Evolutionary conservation across 257 asterid genomes (phyloP), one percentile per base, ranked within the genome.

Genomic region (Capsicum pubescens): DNA sequence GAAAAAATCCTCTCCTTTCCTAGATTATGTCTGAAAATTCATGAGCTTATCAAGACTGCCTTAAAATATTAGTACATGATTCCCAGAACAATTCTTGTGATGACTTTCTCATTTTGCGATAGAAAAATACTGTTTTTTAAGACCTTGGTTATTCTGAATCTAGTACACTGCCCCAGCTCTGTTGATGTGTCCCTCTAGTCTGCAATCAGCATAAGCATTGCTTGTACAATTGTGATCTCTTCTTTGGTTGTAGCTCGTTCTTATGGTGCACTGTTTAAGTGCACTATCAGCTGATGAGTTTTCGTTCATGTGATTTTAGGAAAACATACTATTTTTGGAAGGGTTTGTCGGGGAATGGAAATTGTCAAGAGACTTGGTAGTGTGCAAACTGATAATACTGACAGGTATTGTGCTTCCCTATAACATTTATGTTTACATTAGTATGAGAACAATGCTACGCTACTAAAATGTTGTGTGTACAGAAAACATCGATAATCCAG

Each of bases 301-400:
- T 85, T 78, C 26, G 21, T n/a, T 84, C 64, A 58, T 61, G 79
- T 35, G 88, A 54, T 69, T 21, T 69, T 69, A 95, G 99, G 99
- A 84, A 96, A 96, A 21, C 98, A 97, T 86, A 93, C 99, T 17
- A 93, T 97, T 88, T 97, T 97, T 84, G 99, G 99, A 79, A 90
- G 99, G 88, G 96, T 93, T 64, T 95, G 95, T 85, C 91, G 85
- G 85, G 98, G 99, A 86, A 97, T 97, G 99, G 99, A 97, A 89
- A 97, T 95, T 72, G 87, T 97, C 88, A 95, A 95, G 97, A 92
- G 97, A 82, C 97, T 97, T 74, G 98, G 98, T 89, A 95, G 94
- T 83, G 97, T 97, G 87, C 99, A 95, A 90, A 97, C 99, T 84
- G 99, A 97, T 84, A 97, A 91, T 90, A 97, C 98, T 0, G 98